A percentile compares a stretch with the other conserved stretches of the same genome.
These are phyloP conservation scores for Cladophialophora bantiana DNA, from an alignment of 2,329 filamentous ascomycete species.

Conservation along the genomic window DNA sequence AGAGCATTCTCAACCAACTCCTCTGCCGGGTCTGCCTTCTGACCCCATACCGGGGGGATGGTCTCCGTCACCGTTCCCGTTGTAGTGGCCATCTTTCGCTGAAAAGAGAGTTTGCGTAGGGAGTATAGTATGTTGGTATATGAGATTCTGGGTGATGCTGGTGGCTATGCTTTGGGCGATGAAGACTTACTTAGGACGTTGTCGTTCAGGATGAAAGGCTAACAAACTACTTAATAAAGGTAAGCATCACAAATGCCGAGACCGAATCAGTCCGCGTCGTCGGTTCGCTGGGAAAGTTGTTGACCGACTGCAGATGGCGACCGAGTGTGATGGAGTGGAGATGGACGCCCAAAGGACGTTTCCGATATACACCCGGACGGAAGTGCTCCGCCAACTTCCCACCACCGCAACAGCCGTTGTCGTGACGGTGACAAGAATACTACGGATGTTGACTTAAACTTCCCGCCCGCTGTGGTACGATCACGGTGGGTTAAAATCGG, in stretches of 20 bases:
- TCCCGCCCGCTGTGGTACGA: slow-evolving; percentile 16
- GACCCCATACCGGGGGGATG: slow-evolving; percentile 16
- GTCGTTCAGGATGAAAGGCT: slow-evolving; percentile 3
- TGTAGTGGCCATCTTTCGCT: slow-evolving; percentile 19
- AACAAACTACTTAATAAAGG: neutral
- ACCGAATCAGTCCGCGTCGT: neutral
- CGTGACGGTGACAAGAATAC: neutral
- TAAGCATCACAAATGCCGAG: slow-evolving; percentile 1
- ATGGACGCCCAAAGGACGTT: slow-evolving; percentile 3
- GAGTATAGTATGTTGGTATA: neutral
- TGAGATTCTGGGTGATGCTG: neutral
- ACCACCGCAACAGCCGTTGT: neutral
- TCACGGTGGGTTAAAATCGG: slow-evolving; percentile 21
- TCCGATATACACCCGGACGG: slow-evolving; percentile 32
- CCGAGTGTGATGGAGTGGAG: neutral
- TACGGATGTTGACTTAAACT: slow-evolving; percentile 17
- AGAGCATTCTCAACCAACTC: slow-evolving; percentile 32
- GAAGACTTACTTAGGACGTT: neutral
- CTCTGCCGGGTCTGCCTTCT: slow-evolving; percentile 25
- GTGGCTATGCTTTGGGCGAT: slow-evolving; percentile 2
- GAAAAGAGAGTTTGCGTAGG: neutral
- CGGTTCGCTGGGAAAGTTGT: no score
- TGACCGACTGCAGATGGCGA: neutral
- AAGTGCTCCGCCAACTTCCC: neutral
- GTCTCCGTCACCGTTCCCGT: slow-evolving; percentile 23